These are phyloP conservation scores for Ceratocystis albifundus DNA, from an alignment of 2,329 filamentous ascomycete species.

Conservation along the genomic window DNA sequence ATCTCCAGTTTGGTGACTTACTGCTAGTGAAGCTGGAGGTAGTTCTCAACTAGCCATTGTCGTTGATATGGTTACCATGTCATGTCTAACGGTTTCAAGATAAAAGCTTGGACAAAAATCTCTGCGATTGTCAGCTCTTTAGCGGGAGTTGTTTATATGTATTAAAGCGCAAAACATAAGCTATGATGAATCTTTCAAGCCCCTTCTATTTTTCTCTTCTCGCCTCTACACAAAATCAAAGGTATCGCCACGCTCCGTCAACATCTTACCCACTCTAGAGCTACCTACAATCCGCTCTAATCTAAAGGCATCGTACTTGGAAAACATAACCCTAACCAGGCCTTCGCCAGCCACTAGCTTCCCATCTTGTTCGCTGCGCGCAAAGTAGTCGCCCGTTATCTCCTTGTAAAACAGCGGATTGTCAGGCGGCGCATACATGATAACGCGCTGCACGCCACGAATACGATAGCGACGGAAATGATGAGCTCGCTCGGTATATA, in stretches of 20 bases:
- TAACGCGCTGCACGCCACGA: constrained; percentile 67
- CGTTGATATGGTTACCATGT: too few relatives aligned
- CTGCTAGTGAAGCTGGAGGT: too few relatives aligned
- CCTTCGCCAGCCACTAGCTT: constrained; percentile 48
- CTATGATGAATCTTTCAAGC: neutral
- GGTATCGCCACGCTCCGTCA: constrained; percentile 72
- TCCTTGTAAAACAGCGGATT: constrained; percentile 75
- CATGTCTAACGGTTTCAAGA: too few relatives aligned
- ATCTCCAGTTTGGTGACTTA: too few relatives aligned
- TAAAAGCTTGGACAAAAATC: too few relatives aligned
- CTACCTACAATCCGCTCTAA: constrained; percentile 79
- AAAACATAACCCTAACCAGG: constrained; percentile 57
- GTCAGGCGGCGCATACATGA: constrained; percentile 84
- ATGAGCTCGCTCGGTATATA: constrained; percentile 93
- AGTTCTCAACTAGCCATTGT: too few relatives aligned
- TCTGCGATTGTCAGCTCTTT: too few relatives aligned
- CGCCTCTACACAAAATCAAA: constrained; percentile 74
- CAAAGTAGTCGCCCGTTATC: constrained; percentile 57
- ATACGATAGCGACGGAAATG: constrained; percentile 86
- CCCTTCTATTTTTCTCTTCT: constrained; percentile 26
- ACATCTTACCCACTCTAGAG: constrained; percentile 69
- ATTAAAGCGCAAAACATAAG: too few relatives aligned
- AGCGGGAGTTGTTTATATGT: too few relatives aligned
- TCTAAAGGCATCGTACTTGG: constrained; percentile 78
- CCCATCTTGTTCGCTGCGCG: constrained; percentile 45